A percentile compares a stretch with the other conserved stretches of the same genome.
phyloP scores from a whole-genome alignment of 495 filamentous ascomycete species.

The Tirmania nivea region DNA sequence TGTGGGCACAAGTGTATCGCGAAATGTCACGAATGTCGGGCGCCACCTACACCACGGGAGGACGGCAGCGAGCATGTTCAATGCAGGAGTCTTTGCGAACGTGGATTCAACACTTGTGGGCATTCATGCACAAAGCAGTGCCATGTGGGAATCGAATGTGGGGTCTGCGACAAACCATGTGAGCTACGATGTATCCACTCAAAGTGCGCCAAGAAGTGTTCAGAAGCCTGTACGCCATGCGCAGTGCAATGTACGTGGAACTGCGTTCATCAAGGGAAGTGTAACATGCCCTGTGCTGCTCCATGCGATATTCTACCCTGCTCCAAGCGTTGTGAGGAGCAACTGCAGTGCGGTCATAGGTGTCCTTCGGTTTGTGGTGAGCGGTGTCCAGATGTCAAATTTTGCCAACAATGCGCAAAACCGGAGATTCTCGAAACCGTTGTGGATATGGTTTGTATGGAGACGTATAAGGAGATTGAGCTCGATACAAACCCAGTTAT shows the following conservation, averaged over 20 bases:
- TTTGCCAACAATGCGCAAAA: constrained; percentile 35
- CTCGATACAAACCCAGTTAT: constrained; percentile 38
- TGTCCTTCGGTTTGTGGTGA: constrained; percentile 52
- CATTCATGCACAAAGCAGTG: constrained; percentile 35
- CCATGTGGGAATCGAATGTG: constrained; percentile 32
- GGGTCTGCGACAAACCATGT: constrained; percentile 33
- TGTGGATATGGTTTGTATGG: constrained; percentile 33
- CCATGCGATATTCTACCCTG: constrained; percentile 46
- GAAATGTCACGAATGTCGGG: constrained; percentile 29
- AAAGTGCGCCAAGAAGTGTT: constrained; percentile 33
- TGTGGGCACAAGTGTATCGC: constrained; percentile 43
- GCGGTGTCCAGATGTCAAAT: constrained; percentile 30
- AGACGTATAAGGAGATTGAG: constrained; percentile 33
- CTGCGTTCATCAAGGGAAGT: constrained; percentile 34
- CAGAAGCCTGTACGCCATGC: constrained; percentile 45
- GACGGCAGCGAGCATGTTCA: too few relatives aligned
- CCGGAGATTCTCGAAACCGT: constrained; percentile 24
- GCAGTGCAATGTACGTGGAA: constrained; percentile 34
- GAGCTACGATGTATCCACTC: constrained; percentile 45
- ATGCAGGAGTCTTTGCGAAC: constrained; percentile 33
- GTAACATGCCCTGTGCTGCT: constrained; percentile 42
- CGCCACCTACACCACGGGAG: too few relatives aligned
- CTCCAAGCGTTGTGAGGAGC: constrained; percentile 34
- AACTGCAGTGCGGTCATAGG: constrained; percentile 41
- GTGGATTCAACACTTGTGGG: constrained; percentile 32